Evolutionary conservation across 2,329 filamentous ascomycete species (phyloP), one percentile per base, ranked within the genome.

Genomic region (Dactylonectria estremocensis): DNA sequence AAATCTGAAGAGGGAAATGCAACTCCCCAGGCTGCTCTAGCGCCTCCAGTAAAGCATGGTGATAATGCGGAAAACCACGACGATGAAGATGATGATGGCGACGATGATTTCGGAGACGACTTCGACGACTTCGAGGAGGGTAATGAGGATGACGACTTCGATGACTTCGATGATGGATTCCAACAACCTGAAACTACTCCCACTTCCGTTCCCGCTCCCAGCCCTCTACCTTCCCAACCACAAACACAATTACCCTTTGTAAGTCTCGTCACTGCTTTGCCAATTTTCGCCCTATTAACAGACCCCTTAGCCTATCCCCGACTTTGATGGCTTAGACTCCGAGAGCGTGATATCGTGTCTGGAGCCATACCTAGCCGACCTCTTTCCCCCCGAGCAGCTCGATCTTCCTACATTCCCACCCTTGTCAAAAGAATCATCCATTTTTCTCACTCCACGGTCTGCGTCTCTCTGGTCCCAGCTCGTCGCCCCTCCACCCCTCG

Each of bases 401-500:
- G 84, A 88, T 61, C 80, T 86, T 22, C 85, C 87, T 16, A 79
- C 82, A 6, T 82, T 86, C 50, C 87, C 85, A 64, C 83, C 86
- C 63, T 80, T 84, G n/a, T 83, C 84, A 8, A 86, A 85, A 74
- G 86, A 87, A 37, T 86, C 88, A 68, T 85, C 92, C 50, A 88
- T 94, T 57, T 96, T 98, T 81, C 90, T 94, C 61, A 97, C 94
- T 46, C 92, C 95, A 59, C 91, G 95, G 66, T 97, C 93, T 68
- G 91, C 93, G 63, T 98, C 96, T 0, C 86, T 99, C 37, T 99
- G 96, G 96, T 95, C 95, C 46, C 96, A 99, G 83, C 90, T 99
- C 5, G 94, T 98, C 33, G 95, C 95, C 2, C 95, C 96, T 20
- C 96, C 96, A 2, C 95, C 96, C 2, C 89, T 99, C 43, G 95